These are phyloP conservation scores for Xylaria nigripes DNA, from an alignment of 495 filamentous ascomycete genomes.

Conservation along the genomic window DNA sequence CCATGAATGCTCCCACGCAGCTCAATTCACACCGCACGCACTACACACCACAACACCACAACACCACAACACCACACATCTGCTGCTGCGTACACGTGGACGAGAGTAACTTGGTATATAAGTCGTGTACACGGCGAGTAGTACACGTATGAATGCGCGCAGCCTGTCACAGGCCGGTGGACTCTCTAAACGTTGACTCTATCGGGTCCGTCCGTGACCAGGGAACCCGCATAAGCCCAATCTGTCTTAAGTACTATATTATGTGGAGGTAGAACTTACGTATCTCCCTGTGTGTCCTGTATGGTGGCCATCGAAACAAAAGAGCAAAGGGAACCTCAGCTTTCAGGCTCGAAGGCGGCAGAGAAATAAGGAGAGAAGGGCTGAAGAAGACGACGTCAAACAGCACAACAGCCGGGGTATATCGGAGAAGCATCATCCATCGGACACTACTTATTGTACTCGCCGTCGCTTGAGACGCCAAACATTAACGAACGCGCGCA, in stretches of 20 bases:
- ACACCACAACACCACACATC: slow-evolving; percentile 4
- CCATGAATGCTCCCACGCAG: slow-evolving; percentile 24
- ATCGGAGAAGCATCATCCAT: slow-evolving; percentile 15
- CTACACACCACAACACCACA: slow-evolving; percentile 1
- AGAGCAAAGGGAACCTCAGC: not conserved
- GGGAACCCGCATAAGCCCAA: slow-evolving; percentile 13
- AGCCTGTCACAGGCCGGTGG: not conserved
- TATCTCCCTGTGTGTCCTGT: not conserved
- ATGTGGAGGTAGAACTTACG: slow-evolving; percentile 7
- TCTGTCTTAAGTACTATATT: slow-evolving; percentile 8
- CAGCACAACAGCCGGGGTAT: slow-evolving; percentile 3
- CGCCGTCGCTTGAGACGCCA: slow-evolving; percentile 9
- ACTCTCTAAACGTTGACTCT: slow-evolving; percentile 14
- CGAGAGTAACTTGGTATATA: slow-evolving; percentile 21
- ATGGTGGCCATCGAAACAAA: not conserved
- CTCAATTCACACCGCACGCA: slow-evolving; percentile 7
- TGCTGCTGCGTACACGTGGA: slow-evolving; percentile 23
- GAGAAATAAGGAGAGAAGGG: not conserved
- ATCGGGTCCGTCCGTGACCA: slow-evolving; percentile 22
- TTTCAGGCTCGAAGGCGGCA: slow-evolving; percentile 3
- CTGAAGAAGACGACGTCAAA: slow-evolving; percentile 4
- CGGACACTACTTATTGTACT: slow-evolving; percentile 3
- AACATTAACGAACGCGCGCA: slow-evolving; percentile 10
- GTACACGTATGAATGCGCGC: slow-evolving; percentile 27
- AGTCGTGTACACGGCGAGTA: slow-evolving; percentile 18